Evolutionary conservation across 163 green algal genomes (phyloP), one percentile per base, ranked within the genome.

Genomic region (Volvox carteri): DNA sequence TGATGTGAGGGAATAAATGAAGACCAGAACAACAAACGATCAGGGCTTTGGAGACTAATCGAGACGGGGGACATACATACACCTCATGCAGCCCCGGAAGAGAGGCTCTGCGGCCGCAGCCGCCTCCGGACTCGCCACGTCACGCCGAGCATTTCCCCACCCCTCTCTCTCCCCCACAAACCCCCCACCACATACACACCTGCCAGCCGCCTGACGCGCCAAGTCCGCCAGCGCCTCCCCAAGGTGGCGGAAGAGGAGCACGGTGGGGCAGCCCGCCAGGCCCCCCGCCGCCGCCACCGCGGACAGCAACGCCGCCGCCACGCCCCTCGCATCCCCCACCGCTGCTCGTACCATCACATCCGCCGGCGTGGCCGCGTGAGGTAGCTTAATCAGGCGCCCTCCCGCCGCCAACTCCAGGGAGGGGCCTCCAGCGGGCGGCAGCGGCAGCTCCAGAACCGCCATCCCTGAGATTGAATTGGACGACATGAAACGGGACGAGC

Each of bases 341-440:
- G 37, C 37, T 30, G 73, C n/a, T 37, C 44, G 33, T 6, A 68
- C 50, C 16, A 85, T 54, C 11, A 78, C n/a, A n/a, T 80, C 48
- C 3, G 76, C 79, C 6, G 77, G 8, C 21, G 68, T 68, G 11
- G 56, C 46, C 2, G 35, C 70, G 35, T 60, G 33, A 41, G 62
- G 70, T 72, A 91, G 78, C 48, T 86, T 86, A 11, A 91, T 19
- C 19, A 91, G 70, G 19, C 87, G 70, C 23, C 87, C 87, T 56
- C 65, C 83, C 50, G 52, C 67, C 48, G 52, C 50, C 70, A 88
- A 78, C 54, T 76, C 54, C 54, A 91, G 79, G 1, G 8, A 33
- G 39, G 78, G 78, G 0, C 70, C 78, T 2, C 60, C 68, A 1
- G 42, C 62, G 8, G 67, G 41, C 9, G 78, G 67, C 50, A 62